Conservation (phyloP, 768 basidiomycete species). For the Mrakia blollopis region DNA sequence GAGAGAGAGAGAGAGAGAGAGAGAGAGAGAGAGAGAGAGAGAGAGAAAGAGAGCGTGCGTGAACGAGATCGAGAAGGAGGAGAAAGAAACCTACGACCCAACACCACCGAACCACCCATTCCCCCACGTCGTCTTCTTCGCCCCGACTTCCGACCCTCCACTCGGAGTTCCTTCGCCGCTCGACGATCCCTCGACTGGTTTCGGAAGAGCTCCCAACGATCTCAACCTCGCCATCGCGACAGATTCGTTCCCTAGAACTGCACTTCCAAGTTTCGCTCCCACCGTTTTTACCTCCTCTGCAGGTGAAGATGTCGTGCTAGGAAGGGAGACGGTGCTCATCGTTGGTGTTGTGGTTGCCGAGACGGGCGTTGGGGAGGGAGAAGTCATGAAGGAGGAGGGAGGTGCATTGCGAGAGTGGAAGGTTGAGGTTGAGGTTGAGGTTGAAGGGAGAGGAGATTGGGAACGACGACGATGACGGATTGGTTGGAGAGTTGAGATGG, state of each 20-base stretch:
- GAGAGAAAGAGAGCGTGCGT: background rate
- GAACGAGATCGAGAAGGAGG: too few species aligned
- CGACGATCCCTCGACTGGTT: background rate
- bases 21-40: background rate
- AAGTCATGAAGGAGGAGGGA: background rate
- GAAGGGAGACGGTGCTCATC: background rate
- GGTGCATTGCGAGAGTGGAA: background rate
- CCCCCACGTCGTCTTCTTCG: background rate
- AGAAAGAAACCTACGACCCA: background rate
- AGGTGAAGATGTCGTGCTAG: background rate
- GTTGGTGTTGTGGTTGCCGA: slow-evolving; percentile 6
- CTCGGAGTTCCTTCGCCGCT: background rate
- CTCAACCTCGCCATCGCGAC: background rate
- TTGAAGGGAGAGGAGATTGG: background rate
- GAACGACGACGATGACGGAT: background rate
- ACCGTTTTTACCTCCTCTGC: background rate
- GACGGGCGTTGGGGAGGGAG: background rate
- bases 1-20: background rate
- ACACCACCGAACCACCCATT: background rate
- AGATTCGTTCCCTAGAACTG: background rate
- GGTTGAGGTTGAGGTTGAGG: too few species aligned
- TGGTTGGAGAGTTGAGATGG: background rate
- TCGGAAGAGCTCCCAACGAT: background rate
- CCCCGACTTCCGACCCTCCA: background rate
- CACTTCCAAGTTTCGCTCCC: background rate